A percentile compares a stretch with the other conserved stretches of the same genome.
Conservation (phyloP, 768 basidiomycete genomes). For the Boletus fagicola region DNA sequence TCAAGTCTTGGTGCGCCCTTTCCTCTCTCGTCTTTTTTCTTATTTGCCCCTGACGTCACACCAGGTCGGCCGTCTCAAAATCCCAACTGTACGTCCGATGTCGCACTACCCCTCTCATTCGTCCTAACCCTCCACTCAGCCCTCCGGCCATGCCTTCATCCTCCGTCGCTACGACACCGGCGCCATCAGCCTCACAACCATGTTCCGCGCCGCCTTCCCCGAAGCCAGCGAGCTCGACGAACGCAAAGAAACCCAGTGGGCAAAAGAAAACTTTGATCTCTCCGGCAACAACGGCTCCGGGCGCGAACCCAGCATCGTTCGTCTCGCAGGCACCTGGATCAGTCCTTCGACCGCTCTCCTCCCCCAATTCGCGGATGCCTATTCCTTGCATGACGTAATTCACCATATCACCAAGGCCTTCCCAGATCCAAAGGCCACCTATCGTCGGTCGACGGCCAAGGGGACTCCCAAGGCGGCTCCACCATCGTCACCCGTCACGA, state of each 20-base stretch:
- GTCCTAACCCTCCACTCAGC: slow-evolving; percentile 40
- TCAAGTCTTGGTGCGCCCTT: slow-evolving; percentile 69
- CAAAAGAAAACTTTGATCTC: slow-evolving; percentile 75
- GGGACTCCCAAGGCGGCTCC: slow-evolving; percentile 29
- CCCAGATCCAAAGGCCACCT: slow-evolving; percentile 76
- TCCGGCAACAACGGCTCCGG: slow-evolving; percentile 73
- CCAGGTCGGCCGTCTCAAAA: slow-evolving; percentile 86
- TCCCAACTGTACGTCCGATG: slow-evolving; percentile 68
- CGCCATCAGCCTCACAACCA: slow-evolving; percentile 89
- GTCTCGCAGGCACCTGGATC: slow-evolving; percentile 91
- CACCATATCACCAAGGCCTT: slow-evolving; percentile 62
- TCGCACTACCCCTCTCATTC: slow-evolving; percentile 4
- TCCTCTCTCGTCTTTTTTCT: background rate
- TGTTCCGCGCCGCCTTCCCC: slow-evolving; percentile 95
- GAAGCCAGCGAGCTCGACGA: slow-evolving; percentile 74
- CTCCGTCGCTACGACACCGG: slow-evolving; percentile 92
- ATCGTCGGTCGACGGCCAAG: slow-evolving; percentile 63
- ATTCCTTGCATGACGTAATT: slow-evolving; percentile 61
- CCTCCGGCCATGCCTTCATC: slow-evolving; percentile 86
- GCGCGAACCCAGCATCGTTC: slow-evolving; percentile 55
- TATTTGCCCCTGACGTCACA: slow-evolving; percentile 23
- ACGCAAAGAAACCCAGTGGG: slow-evolving; percentile 77
- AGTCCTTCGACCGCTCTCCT: slow-evolving; percentile 59
- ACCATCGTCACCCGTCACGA: slow-evolving; percentile 28
- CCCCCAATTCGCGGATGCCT: slow-evolving; percentile 57